A percentile compares a stretch with the other conserved stretches of the same genome.
Evolutionary conservation across 352 stramenopile genomes (phyloP).

Genomic region (Pilasporangium apinafurcum): DNA sequence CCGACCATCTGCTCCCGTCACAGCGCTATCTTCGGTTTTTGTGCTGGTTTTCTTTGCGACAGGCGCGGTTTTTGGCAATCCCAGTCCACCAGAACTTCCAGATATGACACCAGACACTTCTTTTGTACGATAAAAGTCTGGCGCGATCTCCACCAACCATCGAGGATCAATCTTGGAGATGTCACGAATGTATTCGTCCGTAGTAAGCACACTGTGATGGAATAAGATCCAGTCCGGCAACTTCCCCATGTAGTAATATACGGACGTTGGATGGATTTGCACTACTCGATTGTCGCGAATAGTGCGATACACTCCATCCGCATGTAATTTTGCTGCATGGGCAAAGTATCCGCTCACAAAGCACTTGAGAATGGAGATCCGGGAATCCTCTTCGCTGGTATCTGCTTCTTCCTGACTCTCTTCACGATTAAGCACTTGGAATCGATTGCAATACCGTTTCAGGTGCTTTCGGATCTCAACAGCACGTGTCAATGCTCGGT

Average conservation of each 20-base stretch:
- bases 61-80: constrained; percentile 37
- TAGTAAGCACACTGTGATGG: constrained; percentile 98
- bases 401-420: constrained; percentile 6
- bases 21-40: constrained; percentile 6
- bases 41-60: constrained; percentile 7
- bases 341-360: constrained; percentile 88
- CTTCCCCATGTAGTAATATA: constrained; percentile 65
- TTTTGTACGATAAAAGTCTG: constrained; percentile 68
- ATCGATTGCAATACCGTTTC: constrained; percentile 58
- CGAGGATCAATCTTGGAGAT: constrained; percentile 67
- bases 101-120: constrained; percentile 64
- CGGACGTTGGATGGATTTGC: constrained; percentile 69
- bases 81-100: constrained; percentile 57
- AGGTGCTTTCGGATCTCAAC: constrained; percentile 66
- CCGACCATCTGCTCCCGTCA: constrained; percentile 28
- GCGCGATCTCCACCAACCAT: constrained; percentile 59
- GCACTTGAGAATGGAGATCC: constrained; percentile 44
- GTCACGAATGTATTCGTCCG: constrained; percentile 90
- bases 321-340: constrained; percentile 95
- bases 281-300: constrained; percentile 61
- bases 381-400: constrained; percentile 11
- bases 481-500: constrained; percentile 47
- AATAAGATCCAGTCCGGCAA: constrained; percentile 98
- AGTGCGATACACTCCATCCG: constrained; percentile 59
- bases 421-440: constrained; percentile 12